phyloP scores from a whole-genome alignment of 139 green algal genomes.

The Chlamydomonas eustigma region DNA sequence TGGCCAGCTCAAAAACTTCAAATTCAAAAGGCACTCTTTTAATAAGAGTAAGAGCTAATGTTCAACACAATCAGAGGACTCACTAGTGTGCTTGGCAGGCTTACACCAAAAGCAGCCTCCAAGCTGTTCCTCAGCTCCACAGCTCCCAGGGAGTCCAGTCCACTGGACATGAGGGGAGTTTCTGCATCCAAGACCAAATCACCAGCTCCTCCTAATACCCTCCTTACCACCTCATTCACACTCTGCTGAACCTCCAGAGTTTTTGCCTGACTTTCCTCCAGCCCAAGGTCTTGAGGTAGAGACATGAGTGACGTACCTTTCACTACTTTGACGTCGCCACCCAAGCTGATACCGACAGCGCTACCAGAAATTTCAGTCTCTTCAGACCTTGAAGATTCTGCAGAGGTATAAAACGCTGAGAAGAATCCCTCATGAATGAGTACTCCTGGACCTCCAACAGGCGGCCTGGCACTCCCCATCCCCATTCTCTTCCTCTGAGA shows the following conservation, averaged over 20 bases:
- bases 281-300: background rate
- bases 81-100: conserved; percentile 60
- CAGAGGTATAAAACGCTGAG: conserved; percentile 76
- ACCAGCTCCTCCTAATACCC: conserved; percentile 7
- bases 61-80: no score
- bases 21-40: no score
- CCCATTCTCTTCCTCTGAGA: no score
- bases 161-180: conserved; percentile 50
- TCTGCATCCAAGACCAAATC: conserved; percentile 5
- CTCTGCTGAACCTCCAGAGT: background rate
- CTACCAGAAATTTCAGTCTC: conserved; percentile 62
- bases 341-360: conserved; percentile 11
- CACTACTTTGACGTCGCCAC: no score
- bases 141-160: conserved; percentile 55
- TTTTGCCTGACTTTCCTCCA: no score
- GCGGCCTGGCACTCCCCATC: no score
- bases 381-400: conserved; percentile 43
- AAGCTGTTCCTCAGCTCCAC: conserved; percentile 59
- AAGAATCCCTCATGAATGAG: conserved; percentile 67
- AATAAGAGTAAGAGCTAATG: no score
- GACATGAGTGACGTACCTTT: no score
- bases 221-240: background rate
- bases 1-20: no score
- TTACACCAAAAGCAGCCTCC: conserved; percentile 38
- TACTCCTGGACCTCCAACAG: no score